phyloP scores from a whole-genome alignment of 1,284 basidiomycete genomes.

The Vanrija sp. region DNA sequence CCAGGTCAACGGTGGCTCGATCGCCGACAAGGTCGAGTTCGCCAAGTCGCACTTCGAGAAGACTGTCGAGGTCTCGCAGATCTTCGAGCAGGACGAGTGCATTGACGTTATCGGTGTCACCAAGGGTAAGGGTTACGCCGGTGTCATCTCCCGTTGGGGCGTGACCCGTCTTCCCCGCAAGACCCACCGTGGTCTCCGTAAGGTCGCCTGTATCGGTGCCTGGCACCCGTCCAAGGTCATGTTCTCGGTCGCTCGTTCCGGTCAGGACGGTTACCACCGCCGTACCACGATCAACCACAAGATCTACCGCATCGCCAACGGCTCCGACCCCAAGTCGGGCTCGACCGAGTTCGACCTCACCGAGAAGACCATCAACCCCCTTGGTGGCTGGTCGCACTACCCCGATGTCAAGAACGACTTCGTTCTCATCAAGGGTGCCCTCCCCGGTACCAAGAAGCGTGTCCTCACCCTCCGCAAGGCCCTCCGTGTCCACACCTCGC shows the following conservation, averaged over 20 bases:
- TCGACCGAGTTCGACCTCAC: conserved; percentile 92
- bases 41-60: conserved; percentile 96
- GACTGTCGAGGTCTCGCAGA: conserved; percentile 75
- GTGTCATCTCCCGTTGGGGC: conserved; percentile 99
- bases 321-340: conserved; percentile 74
- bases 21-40: conserved; percentile 97
- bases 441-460: conserved; percentile 97
- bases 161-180: conserved; percentile 96
- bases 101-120: conserved; percentile 98
- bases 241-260: conserved; percentile 99
- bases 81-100: conserved; percentile 97
- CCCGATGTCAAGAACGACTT: conserved; percentile 99
- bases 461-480: conserved; percentile 54
- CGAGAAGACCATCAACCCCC: conserved; percentile 91
- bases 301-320: conserved; percentile 92
- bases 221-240: conserved; percentile 99
- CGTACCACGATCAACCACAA: conserved; percentile 81
- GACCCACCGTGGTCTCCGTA: conserved; percentile 99
- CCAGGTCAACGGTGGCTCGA: conserved; percentile 96
- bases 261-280: conserved; percentile 99
- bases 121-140: conserved; percentile 98
- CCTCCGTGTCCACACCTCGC: conserved; percentile 39
- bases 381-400: conserved; percentile 98
- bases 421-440: conserved; percentile 89
- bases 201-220: conserved; percentile 99